These are phyloP conservation scores for Begonia fuchsioides DNA, from an alignment of 306 rosid genomes.

Conservation along the genomic window DNA sequence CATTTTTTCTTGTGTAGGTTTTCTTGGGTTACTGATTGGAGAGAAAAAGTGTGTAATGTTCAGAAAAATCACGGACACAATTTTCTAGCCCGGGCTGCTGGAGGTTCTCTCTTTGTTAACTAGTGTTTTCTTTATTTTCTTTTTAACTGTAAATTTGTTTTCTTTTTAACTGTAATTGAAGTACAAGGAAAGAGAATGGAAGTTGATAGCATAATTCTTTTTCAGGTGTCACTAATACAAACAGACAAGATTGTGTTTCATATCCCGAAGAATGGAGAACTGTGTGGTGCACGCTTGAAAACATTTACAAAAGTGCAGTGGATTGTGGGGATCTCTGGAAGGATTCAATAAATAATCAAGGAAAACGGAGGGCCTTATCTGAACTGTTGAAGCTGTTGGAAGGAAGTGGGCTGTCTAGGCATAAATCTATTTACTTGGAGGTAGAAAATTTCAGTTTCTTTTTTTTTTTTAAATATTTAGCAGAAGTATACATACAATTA, in stretches of 20 bases:
- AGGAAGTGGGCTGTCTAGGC: slow-evolving; percentile 60
- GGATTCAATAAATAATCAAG: slow-evolving; percentile 49
- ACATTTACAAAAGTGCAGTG: slow-evolving; percentile 28
- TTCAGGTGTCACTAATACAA: slow-evolving; percentile 24
- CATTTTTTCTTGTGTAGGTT: slow-evolving; percentile 33
- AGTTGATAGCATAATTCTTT: slow-evolving; percentile 2
- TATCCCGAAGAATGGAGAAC: slow-evolving; percentile 44
- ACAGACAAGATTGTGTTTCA: slow-evolving; percentile 11
- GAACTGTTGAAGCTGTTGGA: slow-evolving; percentile 62
- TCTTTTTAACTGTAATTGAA: background rate
- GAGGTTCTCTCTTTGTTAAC: slow-evolving; percentile 12
- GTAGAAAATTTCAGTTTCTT: slow-evolving; percentile 21
- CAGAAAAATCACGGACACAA: slow-evolving; percentile 15
- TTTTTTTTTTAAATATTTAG: no score
- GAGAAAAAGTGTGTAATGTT: slow-evolving; percentile 20
- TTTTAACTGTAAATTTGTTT: background rate
- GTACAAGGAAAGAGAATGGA: background rate
- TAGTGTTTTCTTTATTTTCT: background rate
- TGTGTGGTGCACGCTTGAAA: slow-evolving; percentile 42
- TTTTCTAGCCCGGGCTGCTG: slow-evolving; percentile 17
- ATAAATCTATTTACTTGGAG: slow-evolving; percentile 32
- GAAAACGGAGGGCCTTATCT: slow-evolving; percentile 57
- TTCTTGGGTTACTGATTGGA: slow-evolving; percentile 42
- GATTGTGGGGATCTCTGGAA: slow-evolving; percentile 54
- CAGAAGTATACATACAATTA: no score